Evolutionary conservation across 352 stramenopile species (phyloP).

Genomic region (Blastocystis hominis): DNA sequence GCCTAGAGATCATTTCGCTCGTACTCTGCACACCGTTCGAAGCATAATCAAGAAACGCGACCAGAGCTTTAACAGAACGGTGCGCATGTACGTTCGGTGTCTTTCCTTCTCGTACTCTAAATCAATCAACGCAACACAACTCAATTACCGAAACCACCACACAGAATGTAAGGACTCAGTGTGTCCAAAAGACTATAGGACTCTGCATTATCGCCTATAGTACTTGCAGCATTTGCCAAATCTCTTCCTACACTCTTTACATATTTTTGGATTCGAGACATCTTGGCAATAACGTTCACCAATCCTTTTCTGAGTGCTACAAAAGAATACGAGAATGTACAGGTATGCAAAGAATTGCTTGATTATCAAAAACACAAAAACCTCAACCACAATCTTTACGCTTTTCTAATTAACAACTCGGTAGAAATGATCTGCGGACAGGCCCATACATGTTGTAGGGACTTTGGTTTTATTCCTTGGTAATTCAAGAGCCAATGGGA

Average conservation of each 20-base stretch:
- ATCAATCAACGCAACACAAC: background rate
- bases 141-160: slow-evolving; percentile 2
- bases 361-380: too few relatives aligned
- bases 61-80: slow-evolving; percentile 39
- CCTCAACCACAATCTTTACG: too few relatives aligned
- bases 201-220: slow-evolving; percentile 8
- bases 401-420: too few relatives aligned
- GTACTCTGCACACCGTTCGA: background rate
- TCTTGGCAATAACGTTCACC: background rate
- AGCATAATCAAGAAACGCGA: slow-evolving; percentile 49
- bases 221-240: slow-evolving; percentile 20
- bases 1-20: background rate
- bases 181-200: slow-evolving; percentile 2
- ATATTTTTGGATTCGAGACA: slow-evolving; percentile 29
- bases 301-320: background rate
- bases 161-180: slow-evolving; percentile 17
- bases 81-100: slow-evolving; percentile 4
- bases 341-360: too few relatives aligned
- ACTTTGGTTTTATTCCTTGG: too few relatives aligned
- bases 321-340: too few relatives aligned
- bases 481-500: too few relatives aligned
- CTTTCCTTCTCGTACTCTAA: slow-evolving; percentile 24
- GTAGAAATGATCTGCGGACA: too few relatives aligned
- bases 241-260: background rate
- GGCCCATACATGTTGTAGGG: too few relatives aligned